Evolutionary conservation across 139 green algal species (phyloP), one percentile per base, ranked within the genome.

Genomic region (Coelastrella sp.): DNA sequence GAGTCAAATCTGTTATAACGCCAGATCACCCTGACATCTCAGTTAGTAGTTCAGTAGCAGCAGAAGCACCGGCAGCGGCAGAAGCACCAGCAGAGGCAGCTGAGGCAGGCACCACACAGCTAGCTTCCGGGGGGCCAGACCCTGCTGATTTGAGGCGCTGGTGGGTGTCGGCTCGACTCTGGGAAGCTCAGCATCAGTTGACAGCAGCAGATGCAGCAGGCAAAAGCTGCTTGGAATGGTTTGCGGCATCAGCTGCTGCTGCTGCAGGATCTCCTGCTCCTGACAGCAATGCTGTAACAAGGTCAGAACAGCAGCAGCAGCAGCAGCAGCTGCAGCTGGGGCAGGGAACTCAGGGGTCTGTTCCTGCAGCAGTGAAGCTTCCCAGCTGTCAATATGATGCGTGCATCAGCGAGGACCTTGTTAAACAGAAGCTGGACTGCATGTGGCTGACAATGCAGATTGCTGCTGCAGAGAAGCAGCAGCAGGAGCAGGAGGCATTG

Each of bases 381-480:
- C 82, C 82, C 10, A 78, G 82, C 27, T 87, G 82, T 56, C 82
- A 49, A 10, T 22, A 78, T 76, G 82, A 78, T 78, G 61, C 24
- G 8, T 56, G 24, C 11, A 87, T 87, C 0, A 87, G 63, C 25
- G 66, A 72, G 82, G 61, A 20, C 25, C 25, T 35, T 22, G 61
- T 87, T 9, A 9, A 60, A 7, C 6, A 56, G 25, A 78, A 56
- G 63, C 63, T 78, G 82, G 61, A 60, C 82, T 49, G 25, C 82
- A 87, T 87, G 82, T 87, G 82, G 82, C 61, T 87, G 22, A 87
- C 24, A 14, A 87, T 78, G 82, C 25, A 87, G 82, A 35, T 87
- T n/a, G 61, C 61, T 27, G 63, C 8, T 8, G 82, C 82, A 7
- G 14, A 76, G 82, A 25, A 87, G 63, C 82, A 78, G 82, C 82